phyloP scores from a whole-genome alignment of 306 rosid species.

The Medicago lupulina region DNA sequence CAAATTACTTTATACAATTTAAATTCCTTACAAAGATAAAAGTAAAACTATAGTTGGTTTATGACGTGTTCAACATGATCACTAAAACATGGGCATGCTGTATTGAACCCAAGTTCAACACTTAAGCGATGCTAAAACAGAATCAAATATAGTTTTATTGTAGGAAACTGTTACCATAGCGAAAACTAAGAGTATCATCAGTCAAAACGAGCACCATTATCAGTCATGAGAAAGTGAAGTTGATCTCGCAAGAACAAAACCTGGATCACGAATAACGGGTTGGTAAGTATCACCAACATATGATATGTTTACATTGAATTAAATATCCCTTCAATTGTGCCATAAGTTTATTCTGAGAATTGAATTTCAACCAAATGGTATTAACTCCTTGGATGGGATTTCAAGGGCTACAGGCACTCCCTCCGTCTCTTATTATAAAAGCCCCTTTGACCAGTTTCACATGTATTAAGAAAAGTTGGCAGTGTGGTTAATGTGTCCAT shows the following conservation, averaged over 20 bases:
- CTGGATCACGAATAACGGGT: slow-evolving; percentile 50
- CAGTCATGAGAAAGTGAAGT: slow-evolving; percentile 69
- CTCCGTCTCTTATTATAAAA: no score
- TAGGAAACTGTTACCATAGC: slow-evolving; percentile 4
- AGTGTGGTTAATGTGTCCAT: no score
- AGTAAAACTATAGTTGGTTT: neutral
- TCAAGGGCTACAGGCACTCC: slow-evolving; percentile 1
- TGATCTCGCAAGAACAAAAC: slow-evolving; percentile 74
- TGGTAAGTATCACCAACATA: slow-evolving; percentile 11
- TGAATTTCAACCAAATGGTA: slow-evolving; percentile 24
- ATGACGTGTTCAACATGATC: neutral
- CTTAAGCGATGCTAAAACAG: slow-evolving; percentile 16
- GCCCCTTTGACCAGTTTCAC: no score
- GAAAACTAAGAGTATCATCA: slow-evolving; percentile 28
- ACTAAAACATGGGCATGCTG: slow-evolving; percentile 26
- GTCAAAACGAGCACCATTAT: slow-evolving; percentile 46
- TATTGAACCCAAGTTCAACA: slow-evolving; percentile 23
- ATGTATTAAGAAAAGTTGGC: no score
- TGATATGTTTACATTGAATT: slow-evolving; percentile 6
- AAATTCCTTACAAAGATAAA: slow-evolving; percentile 16
- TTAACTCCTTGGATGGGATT: slow-evolving; percentile 25
- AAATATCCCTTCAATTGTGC: neutral
- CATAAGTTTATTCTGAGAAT: slow-evolving; percentile 1
- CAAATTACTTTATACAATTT: slow-evolving; percentile 4
- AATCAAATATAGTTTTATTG: neutral